Evolutionary conservation across 306 rosid species (phyloP), one percentile per base, ranked within the genome.

Genomic region (Argentina anserina): DNA sequence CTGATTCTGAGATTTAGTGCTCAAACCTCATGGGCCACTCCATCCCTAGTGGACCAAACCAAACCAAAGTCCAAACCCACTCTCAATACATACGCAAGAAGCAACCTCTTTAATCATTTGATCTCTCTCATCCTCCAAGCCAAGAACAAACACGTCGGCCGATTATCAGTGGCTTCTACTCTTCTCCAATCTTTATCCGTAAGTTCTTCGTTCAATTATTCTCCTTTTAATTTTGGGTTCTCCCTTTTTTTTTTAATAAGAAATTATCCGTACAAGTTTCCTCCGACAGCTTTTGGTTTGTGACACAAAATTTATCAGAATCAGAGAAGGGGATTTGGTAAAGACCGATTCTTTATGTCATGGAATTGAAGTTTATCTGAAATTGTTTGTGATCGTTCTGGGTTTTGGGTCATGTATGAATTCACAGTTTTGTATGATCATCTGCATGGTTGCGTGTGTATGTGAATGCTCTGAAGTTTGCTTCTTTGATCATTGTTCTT

Each of bases 401-500:
- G 84, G 75, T 75, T 87, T 87, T 14, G 64, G 26, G 18, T 8
- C 63, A 26, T 56, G 63, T 56, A 41, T 17, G 13, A 26, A 26
- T 4, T 58, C 15, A 36, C 11, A 11, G 11, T 49, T 31, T 25
- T 5, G n/a, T 34, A 5, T 58, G 3, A 28, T 56, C 20, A 7
- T 68, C 28, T 6, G 0, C 55, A 17, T 39, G 49, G 42, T 60
- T 69, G 25, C 31, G 39, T 58, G 9, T 23, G 13, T 65, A 15
- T 47, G n/a, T 47, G 1, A 29, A 29, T 28, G 20, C 9, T 23
- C 29, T 18, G 28, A 18, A 39, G 31, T 70, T 63, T 71, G 20
- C 23, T 23, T 29, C 29, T 63, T 33, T 50, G 40, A 41, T 62
- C 43, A 39, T 26, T 23, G 17, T 23, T 73, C 21, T 25, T 33